Conservation (phyloP, 768 basidiomycete species). For the Auricularia sp. region DNA sequence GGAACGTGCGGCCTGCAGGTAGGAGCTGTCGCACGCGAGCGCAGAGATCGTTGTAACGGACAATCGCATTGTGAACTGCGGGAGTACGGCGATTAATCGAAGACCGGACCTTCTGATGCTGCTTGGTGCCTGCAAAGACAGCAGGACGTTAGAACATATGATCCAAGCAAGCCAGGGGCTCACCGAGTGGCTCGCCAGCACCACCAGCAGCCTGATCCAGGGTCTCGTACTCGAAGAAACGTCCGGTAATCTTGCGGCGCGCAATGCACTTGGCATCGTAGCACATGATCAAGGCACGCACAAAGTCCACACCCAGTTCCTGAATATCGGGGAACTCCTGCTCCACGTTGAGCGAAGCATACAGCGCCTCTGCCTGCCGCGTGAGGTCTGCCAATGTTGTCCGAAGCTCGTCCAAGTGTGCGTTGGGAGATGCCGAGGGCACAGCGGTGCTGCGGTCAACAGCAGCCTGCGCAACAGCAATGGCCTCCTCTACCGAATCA, state of each 20-base stretch:
- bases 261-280: constrained; percentile 33
- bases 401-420: constrained; percentile 14
- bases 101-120: constrained; percentile 23
- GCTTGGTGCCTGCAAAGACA: constrained; percentile 14
- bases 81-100: constrained; percentile 24
- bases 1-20: constrained; percentile 18
- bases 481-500: constrained; percentile 14
- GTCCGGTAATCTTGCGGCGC: constrained; percentile 21
- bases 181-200: constrained; percentile 10
- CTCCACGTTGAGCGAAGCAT: constrained; percentile 25
- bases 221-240: constrained; percentile 30
- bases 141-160: background rate
- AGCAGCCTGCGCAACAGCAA: too few species aligned
- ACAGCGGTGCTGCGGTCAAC: background rate
- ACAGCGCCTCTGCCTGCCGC: constrained; percentile 21
- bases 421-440: constrained; percentile 1
- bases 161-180: background rate
- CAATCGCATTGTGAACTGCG: constrained; percentile 19
- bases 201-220: constrained; percentile 25
- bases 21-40: constrained; percentile 15
- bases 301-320: constrained; percentile 20
- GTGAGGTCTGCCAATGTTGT: constrained; percentile 13
- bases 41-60: constrained; percentile 20
- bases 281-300: constrained; percentile 23
- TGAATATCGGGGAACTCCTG: constrained; percentile 24